Evolutionary conservation across 2,329 filamentous ascomycete genomes (phyloP), one percentile per base, ranked within the genome.

Genomic region (Talaromyces sp.): DNA sequence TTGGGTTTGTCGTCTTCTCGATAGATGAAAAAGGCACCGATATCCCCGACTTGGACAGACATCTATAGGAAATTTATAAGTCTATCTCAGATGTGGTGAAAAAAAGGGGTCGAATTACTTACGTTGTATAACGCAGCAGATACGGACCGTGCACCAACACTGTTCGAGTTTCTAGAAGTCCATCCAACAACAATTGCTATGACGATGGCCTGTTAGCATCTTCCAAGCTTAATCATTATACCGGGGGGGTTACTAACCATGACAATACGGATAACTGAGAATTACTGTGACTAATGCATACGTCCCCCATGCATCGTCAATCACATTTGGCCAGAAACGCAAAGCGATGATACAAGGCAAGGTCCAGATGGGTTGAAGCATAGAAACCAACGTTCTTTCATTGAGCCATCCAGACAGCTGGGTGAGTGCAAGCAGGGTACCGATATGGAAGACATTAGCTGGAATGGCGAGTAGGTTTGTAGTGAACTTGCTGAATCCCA

Each of bases 401-500:
- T 84, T 81, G 65, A 85, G 82, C 62, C 81, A 77, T 60, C 86
- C 82, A 9, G 81, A 84, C 52, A 81, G 75, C 71, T 78, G 83
- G 0, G 85, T 83, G 62, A 83, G 77, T 2, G 75, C 69, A 14
- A 87, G 68, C 72, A 87, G 81, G 50, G 83, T 83, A 53, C 84
- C 3, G 16, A 31, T 31, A 53, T 53, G 30, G 14, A 53, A 31
- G 14, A 53, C 27, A 23, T 5, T 53, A 31, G 50, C 27, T 18
- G 30, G 50, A 53, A 88, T 87, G 2, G 85, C 85, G 23, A 89
- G 79, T 64, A 90, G 77, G 66, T 88, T 89, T 33, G 82, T 83
- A 44, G 84, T 75, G 68, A 89, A 84, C 1, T 83, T 85, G 56
- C 73, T 74, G 73, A 86, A 87, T 10, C 79, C 85, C 5, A 87